phyloP scores from a whole-genome alignment of 2,329 filamentous ascomycete genomes.

The Fusarium agapanthi region DNA sequence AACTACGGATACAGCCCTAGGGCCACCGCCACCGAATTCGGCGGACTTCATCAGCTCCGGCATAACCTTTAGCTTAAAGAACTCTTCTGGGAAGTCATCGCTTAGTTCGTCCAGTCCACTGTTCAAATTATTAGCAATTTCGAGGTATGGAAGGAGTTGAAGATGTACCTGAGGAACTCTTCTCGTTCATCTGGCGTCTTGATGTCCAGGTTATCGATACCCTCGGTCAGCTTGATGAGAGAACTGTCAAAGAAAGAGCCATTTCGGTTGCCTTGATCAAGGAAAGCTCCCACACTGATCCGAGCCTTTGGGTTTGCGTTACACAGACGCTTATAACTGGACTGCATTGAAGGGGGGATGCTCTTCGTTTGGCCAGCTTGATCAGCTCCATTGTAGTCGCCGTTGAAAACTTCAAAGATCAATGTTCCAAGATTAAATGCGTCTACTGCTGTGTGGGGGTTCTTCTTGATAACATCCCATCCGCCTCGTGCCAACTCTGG shows the following conservation, averaged over 20 bases:
- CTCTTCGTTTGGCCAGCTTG: constrained; percentile 87
- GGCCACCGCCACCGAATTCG: constrained; percentile 96
- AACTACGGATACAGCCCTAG: constrained; percentile 86
- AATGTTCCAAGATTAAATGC: constrained; percentile 86
- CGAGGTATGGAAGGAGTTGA: too few species aligned
- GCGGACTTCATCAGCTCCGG: constrained; percentile 97
- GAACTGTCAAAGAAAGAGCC: constrained; percentile 94
- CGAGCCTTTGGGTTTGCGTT: constrained; percentile 90
- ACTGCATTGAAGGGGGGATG: constrained; percentile 87
- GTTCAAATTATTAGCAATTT: constrained; percentile 46
- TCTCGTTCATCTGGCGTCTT: constrained; percentile 88
- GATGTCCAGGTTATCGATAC: constrained; percentile 89
- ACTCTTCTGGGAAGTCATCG: constrained; percentile 96
- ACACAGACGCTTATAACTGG: constrained; percentile 87
- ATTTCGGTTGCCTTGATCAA: constrained; percentile 84
- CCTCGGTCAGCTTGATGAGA: constrained; percentile 89
- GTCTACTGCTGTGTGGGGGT: constrained; percentile 83
- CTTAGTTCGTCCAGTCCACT: constrained; percentile 83
- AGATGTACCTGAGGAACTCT: constrained; percentile 73
- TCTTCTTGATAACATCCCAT: constrained; percentile 91
- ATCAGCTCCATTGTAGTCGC: constrained; percentile 77
- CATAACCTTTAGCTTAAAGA: constrained; percentile 96
- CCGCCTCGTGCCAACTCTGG: constrained; percentile 86
- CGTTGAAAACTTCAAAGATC: constrained; percentile 92
- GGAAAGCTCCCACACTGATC: constrained; percentile 82